phyloP scores from a whole-genome alignment of 495 filamentous ascomycete species.

The Neurospora sp. region DNA sequence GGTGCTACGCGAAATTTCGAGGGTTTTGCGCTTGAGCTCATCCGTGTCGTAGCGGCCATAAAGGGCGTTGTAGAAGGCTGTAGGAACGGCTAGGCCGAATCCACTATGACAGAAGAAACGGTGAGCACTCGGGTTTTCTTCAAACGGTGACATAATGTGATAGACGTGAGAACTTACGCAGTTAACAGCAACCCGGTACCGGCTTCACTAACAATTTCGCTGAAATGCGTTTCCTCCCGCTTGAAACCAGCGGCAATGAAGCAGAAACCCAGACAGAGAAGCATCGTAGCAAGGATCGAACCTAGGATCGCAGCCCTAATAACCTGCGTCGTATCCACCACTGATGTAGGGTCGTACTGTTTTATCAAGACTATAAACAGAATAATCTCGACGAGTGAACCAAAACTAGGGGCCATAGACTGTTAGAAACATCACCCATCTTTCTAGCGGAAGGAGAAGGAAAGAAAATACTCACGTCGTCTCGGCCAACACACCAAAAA shows the following conservation, averaged over 20 bases:
- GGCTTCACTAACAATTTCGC: conserved; percentile 69
- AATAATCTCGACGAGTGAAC: conserved; percentile 71
- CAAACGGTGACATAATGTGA: not conserved
- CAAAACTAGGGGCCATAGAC: conserved; percentile 30
- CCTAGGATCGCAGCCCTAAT: conserved; percentile 45
- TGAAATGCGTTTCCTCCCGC: conserved; percentile 56
- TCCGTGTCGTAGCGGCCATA: conserved; percentile 9
- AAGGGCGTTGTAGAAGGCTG: conserved; percentile 61
- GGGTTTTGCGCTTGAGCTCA: not conserved
- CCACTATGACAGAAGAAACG: conserved; percentile 29
- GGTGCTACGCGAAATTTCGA: not conserved
- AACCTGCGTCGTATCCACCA: conserved; percentile 48
- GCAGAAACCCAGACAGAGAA: conserved; percentile 31
- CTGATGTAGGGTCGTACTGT: not conserved
- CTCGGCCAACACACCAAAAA: conserved; percentile 67
- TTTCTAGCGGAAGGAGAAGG: not conserved
- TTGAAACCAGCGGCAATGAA: conserved; percentile 68
- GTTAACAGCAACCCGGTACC: conserved; percentile 72
- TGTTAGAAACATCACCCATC: not conserved
- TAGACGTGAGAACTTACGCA: conserved; percentile 37
- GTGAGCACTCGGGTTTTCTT: conserved; percentile 2
- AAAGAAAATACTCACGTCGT: conserved; percentile 38
- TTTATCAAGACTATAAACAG: conserved; percentile 66
- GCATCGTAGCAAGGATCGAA: conserved; percentile 28
- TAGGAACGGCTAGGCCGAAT: conserved; percentile 73